Conservation (phyloP, 192 early-diverging fungal species). For the Powellomyces hirtus region DNA sequence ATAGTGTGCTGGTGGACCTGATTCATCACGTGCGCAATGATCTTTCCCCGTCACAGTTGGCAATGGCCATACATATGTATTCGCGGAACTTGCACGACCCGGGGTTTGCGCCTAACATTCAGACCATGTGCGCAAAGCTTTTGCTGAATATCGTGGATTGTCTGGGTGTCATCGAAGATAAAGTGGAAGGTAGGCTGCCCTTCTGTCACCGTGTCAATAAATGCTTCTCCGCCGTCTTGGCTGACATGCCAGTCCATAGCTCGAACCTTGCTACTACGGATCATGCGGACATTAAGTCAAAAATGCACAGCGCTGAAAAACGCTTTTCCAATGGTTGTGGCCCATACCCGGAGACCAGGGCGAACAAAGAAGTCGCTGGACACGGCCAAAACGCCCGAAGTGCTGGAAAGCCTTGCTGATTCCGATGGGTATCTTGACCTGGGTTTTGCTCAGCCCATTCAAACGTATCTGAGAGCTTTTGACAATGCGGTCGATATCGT, state of each 20-base stretch:
- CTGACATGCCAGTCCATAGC: no score
- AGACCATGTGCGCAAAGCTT: slow-evolving; percentile 95
- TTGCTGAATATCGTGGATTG: slow-evolving; percentile 85
- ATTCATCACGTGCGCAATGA: slow-evolving; percentile 92
- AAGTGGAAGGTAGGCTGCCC: slow-evolving; percentile 11
- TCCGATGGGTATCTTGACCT: slow-evolving; percentile 56
- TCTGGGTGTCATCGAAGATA: slow-evolving; percentile 12
- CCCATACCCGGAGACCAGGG: slow-evolving; percentile 42
- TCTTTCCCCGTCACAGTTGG: slow-evolving; percentile 76
- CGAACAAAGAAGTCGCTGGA: slow-evolving; percentile 3
- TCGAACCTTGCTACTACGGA: slow-evolving; percentile 52
- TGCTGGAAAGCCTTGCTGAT: background rate
- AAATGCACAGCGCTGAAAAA: slow-evolving; percentile 72
- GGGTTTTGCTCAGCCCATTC: slow-evolving; percentile 56
- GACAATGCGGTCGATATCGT: slow-evolving; percentile 66
- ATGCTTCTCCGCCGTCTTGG: no score
- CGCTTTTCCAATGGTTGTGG: slow-evolving; percentile 59
- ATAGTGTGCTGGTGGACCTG: slow-evolving; percentile 93
- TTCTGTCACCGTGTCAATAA: no score
- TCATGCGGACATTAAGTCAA: slow-evolving; percentile 80
- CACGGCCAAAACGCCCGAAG: background rate
- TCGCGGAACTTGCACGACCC: slow-evolving; percentile 90
- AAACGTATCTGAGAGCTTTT: slow-evolving; percentile 35
- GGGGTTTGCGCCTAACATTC: slow-evolving; percentile 85
- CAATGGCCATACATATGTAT: slow-evolving; percentile 85